Evolutionary conservation across 176 grass and related monocot genomes (phyloP).

Genomic region (Musa beccarii): DNA sequence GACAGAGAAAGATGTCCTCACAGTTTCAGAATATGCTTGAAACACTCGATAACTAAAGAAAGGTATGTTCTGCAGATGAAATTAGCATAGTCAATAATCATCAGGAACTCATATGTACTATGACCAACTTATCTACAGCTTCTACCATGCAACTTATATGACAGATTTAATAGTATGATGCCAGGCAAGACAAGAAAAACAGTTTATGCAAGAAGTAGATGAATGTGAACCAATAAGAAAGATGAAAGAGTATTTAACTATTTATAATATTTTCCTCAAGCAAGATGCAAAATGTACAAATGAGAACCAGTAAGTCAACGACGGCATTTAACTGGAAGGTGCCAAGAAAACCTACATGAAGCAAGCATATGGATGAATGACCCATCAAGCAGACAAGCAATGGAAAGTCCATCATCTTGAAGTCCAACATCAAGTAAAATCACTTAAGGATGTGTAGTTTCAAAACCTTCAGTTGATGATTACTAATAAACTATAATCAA

Average conservation of each 20-base stretch:
- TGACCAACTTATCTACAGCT: background rate
- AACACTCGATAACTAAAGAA: background rate
- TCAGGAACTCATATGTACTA: background rate
- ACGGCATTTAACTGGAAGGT: no score
- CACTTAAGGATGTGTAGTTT: no score
- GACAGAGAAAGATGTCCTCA: background rate
- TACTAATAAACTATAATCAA: no score
- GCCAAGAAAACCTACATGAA: no score
- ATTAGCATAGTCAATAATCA: background rate
- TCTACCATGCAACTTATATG: background rate
- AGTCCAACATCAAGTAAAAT: no score
- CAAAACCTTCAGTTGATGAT: no score
- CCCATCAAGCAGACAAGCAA: no score
- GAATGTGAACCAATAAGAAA: background rate
- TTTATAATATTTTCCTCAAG: no score
- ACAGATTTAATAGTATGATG: background rate
- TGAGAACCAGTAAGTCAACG: no score
- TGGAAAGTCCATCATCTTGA: no score
- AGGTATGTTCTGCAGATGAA: background rate
- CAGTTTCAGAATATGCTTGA: background rate
- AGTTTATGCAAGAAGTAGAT: background rate
- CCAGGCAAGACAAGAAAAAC: background rate
- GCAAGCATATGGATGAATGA: no score
- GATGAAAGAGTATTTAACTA: background rate
- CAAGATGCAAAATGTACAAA: no score